Base-by-base conservation (phyloP, 495 filamentous ascomycete genomes). In the Xylaria grammica region DNA sequence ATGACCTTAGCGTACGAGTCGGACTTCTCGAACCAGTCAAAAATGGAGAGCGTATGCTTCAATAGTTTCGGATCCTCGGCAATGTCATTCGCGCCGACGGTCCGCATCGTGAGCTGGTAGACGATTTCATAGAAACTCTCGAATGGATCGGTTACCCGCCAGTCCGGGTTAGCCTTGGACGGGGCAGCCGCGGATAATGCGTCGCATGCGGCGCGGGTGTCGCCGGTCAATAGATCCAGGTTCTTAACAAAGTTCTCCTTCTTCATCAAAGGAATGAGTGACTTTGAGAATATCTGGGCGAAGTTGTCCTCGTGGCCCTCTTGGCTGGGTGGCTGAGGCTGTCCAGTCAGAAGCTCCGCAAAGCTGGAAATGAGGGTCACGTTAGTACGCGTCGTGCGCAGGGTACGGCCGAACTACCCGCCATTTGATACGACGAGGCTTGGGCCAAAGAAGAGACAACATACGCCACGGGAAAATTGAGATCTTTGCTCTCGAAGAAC, bases 391-490 rank as follows among this genome's bases (percentile, higher is more conserved):
- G 8, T 10, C 51, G 38, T 38, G 5, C 22, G 7, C 7, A 22
- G 13, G 56, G 6, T 8, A 1, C 27, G 22, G 11, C 19, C 17
- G 3, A 30, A 20, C 6, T 19, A 9, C 9, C 15, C 32, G 29
- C 38, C 32, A 15, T 11, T 45, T 9, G 36, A 19, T 6, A 24
- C 27, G 42, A 29, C 46, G 58, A 15, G n/a, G 20, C 34, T 34
- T 30, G 34, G 3, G 24, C 45, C 13, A 11, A 11, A 32, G 19
- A 40, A 20, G 3, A 20, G 15, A 48, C 11, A 29, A 60, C 71
- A 8, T 71, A 80, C 72, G 78, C 81, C 46, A 81, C 71, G 19
- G 65, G 26, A 60, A 83, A 71, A n/a, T 72, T 73, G 10, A 85
- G 68, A 0, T 74, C 71, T 50, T 72, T 74, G 60, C 66, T 77